Evolutionary conservation across 306 rosid genomes (phyloP), one percentile per base, ranked within the genome.

Genomic region (Sesbania bispinosa): DNA sequence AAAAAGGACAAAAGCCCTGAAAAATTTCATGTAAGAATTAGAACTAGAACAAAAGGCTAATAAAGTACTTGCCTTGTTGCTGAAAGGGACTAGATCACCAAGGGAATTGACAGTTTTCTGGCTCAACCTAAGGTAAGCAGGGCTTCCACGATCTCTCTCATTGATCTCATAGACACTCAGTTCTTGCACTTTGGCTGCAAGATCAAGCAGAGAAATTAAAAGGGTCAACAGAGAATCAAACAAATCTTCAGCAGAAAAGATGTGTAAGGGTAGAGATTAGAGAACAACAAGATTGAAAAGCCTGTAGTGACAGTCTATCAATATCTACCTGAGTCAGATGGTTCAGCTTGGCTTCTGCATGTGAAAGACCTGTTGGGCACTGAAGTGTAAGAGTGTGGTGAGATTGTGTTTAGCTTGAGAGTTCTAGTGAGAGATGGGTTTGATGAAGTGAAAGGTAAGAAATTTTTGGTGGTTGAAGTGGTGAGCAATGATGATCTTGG

Each of bases 21-120:
- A 69, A 41, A 8, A 26, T 41, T 30, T 42, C 5, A 23, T 39
- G 5, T 35, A 3, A 36, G 11, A 9, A 46, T 29, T 19, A 5
- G 30, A 46, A 16, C n/a, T 23, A 24, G 2, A 32, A 67, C 2
- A 52, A 7, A 9, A 16, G 8, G 41, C n/a, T n/a, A n/a, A n/a
- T n/a, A n/a, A n/a, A n/a, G n/a, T n/a, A 73, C 64, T 75, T 59
- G 42, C 95, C 87, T 88, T 90, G 84, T 88, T 90, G 38, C 85
- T 88, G 55, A 88, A 80, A 0, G 95, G 95, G 32, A 90, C 88
- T 6, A 90, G 84, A 83, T 86, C 97, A 16, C 89, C 97, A 3
- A 90, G 86, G 9, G 90, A 75, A 70, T 85, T 85, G 4, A 79
- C 83, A 33, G 55, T 38, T 75, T 86, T 90, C 81, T 88, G 88